Percentiles rank a stretch among this genome's conserved stretches.
phyloP scores from a whole-genome alignment of 768 basidiomycete species.

The Zangia roseola region DNA sequence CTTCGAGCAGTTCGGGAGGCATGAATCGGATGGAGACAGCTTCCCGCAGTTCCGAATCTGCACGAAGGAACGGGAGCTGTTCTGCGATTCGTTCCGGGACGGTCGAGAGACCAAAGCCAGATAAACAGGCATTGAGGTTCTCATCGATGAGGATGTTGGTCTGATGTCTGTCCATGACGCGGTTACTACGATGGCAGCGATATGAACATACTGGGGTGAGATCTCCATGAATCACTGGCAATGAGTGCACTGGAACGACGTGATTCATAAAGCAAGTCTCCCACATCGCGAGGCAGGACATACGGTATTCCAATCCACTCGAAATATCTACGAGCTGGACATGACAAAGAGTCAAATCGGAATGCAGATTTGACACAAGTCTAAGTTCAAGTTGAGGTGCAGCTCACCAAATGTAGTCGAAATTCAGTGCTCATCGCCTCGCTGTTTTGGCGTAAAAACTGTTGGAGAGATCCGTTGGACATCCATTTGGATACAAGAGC shows the following conservation, averaged over 20 bases:
- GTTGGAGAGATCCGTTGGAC: conserved; percentile 4
- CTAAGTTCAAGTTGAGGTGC: neutral
- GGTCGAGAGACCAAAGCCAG: conserved; percentile 13
- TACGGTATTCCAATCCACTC: conserved; percentile 15
- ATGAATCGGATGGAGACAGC: conserved; percentile 13
- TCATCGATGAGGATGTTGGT: conserved; percentile 16
- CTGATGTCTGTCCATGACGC: neutral
- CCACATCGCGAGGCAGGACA: neutral
- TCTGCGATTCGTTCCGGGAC: conserved; percentile 13
- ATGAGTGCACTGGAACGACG: conserved; percentile 7
- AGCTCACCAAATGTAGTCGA: conserved; percentile 11
- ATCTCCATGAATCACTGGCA: conserved; percentile 15
- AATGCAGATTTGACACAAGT: no score
- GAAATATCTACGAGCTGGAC: conserved; percentile 15
- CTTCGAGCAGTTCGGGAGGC: conserved; percentile 11
- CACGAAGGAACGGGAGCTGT: conserved; percentile 10
- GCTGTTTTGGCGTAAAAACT: conserved; percentile 4
- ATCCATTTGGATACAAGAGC: conserved; percentile 16
- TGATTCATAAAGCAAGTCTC: neutral
- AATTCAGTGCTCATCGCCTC: neutral
- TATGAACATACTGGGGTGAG: conserved; percentile 11
- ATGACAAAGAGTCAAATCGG: neutral
- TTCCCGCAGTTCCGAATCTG: conserved; percentile 9
- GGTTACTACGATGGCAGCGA: neutral
- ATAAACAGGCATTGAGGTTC: conserved; percentile 3